These are phyloP conservation scores for Leccinum fuscescens DNA, from an alignment of 1,284 basidiomycete species.

Conservation along the genomic window DNA sequence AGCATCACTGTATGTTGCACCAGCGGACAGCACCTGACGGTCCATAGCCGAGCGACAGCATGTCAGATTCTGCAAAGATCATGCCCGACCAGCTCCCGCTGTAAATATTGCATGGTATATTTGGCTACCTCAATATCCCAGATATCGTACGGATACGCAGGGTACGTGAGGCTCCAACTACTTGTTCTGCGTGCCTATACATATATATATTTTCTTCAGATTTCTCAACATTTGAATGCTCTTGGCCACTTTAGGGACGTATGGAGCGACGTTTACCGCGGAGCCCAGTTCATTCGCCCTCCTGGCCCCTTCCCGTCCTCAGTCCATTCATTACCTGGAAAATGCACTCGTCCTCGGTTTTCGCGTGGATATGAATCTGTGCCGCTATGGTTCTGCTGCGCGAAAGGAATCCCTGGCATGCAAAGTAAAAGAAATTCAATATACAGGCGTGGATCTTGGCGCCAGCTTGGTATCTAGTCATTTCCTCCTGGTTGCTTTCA, in stretches of 20 bases:
- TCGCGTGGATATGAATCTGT: constrained; percentile 10
- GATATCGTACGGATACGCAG: constrained; percentile 19
- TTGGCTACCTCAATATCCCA: constrained; percentile 12
- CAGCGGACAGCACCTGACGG: background rate
- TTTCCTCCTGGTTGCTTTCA: constrained; percentile 18
- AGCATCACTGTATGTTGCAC: too few relatives aligned
- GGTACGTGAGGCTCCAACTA: constrained; percentile 9
- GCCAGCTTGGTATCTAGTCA: constrained; percentile 18
- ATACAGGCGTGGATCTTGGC: constrained; percentile 5
- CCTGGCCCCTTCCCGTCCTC: constrained; percentile 21
- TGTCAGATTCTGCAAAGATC: background rate
- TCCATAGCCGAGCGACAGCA: background rate
- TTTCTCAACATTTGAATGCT: constrained; percentile 16
- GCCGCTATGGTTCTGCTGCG: background rate
- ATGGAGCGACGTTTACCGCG: constrained; percentile 18
- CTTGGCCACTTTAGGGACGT: constrained; percentile 7
- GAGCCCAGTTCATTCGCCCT: constrained; percentile 15
- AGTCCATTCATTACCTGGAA: constrained; percentile 17
- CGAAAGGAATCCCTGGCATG: background rate
- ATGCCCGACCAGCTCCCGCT: constrained; percentile 12
- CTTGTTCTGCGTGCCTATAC: background rate
- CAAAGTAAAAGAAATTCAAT: constrained; percentile 14
- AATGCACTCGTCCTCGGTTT: constrained; percentile 11
- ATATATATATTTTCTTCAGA: constrained; percentile 3
- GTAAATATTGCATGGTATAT: constrained; percentile 13